Base-by-base conservation (phyloP, 805 yeast species). In the Nakazawaea sp. region DNA sequence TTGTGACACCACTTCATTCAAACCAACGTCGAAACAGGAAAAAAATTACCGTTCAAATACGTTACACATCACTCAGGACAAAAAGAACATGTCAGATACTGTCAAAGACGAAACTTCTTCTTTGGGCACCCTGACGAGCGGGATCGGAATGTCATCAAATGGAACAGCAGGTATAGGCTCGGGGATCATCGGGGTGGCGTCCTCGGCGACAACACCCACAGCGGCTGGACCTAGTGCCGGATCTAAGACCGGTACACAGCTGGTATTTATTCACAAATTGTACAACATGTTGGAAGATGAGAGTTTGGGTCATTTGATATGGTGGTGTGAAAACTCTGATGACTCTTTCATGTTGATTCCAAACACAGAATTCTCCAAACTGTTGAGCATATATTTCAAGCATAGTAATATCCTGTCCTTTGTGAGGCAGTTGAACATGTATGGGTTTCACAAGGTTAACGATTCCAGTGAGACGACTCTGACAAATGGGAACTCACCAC, bases 281-380 rank as follows among this genome's bases (percentile, higher is more conserved):
- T 89, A 85, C 65, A 78, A 81, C 45, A 90, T 90, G 94, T 70
- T 90, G 33, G 95, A 89, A 49, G 96, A 90, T 53, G 64, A 65
- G 2, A 59, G 72, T 20, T 62, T 90, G 24, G 62, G 72, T 40
- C 92, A 82, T 52, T 67, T 90, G 27, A 90, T 90, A 18, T 80
- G 90, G 78, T 90, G 97, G 97, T 60, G 86, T 1, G 51, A 76
- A 9, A 73, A 74, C 42, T 18, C 34, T 7, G 84, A 79, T 45
- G 41, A 48, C 33, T 75, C 89, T 4, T 92, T 92, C 49, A 72
- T 77, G 39, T 75, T 90, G n/a, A 61, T 73, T 4, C 96, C 96
- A 1, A 81, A 82, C 35, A 96, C 89, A 55, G 89, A 81, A 55
- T 89, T 92, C 51, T 75, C 90, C 38, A 78, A 80, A 52, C 89